Base-by-base conservation (phyloP, 2,329 filamentous ascomycete species). In the Calonectria honghensis region DNA sequence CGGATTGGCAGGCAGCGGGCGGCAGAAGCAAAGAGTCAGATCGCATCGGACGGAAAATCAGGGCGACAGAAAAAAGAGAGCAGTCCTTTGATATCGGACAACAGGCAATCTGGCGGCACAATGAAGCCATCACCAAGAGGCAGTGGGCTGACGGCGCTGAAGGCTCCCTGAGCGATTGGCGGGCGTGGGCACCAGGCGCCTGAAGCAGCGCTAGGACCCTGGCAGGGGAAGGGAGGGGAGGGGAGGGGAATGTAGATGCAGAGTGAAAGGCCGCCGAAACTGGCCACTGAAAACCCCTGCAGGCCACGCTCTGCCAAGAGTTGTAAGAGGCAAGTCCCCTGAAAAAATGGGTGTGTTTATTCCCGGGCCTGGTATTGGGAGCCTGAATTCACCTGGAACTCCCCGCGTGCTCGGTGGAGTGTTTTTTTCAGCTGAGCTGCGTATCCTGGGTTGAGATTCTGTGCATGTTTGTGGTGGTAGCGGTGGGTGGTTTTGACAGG, bases 121-220 rank as follows among this genome's bases (percentile, higher is more conserved):
- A 81, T 81, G 79, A 81, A 81, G 79, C 79, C 78, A 81, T 81
- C 79, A 67, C 76, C 76, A 80, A 74, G 73, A 76, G 39, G 54
- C 65, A 31, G 73, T 81, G 78, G 71, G 79, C 79, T 81, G 78
- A 75, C 73, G n/a, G 50, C 6, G 10, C 7, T 6, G 24, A 39
- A 4, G 24, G 35, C 29, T 27, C 29, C 67, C 18, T 31, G 37
- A 35, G 31, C 45, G 52, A 52, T 63, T 31, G 32, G 32, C 51
- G 35, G 52, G 63, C 57, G 52, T n/a, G 52, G 65, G 63, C 51
- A 31, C 66, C 70, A 50, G 64, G 29, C 32, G 70, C 68, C 54
- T 70, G 68, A 68, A 68, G 66, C 66, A 68, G 66, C 66, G 51
- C 66, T 68, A 68, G 51, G 24, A 35, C 50, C 32, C 24, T 45